Evolutionary conservation across 1,284 basidiomycete species (phyloP).

Genomic region (Boletus nobilissimus): DNA sequence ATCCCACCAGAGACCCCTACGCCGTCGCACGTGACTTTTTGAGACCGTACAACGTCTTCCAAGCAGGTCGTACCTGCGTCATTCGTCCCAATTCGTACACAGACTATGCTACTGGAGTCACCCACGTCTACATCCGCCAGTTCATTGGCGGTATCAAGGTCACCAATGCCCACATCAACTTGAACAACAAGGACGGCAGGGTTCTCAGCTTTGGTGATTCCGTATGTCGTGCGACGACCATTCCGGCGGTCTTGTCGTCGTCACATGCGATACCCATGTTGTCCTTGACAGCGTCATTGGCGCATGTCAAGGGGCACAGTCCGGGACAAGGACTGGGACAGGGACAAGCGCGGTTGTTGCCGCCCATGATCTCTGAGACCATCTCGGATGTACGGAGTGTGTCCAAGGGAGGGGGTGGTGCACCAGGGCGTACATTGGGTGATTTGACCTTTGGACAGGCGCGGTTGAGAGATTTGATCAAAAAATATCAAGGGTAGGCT

Average conservation of each 20-base stretch:
- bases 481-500: conserved; percentile 72
- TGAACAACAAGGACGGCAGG: conserved; percentile 86
- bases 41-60: conserved; percentile 41
- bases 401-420: conserved; percentile 18
- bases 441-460: conserved; percentile 80
- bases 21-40: conserved; percentile 73
- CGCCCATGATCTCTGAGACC: conserved; percentile 51
- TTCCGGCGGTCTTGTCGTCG: conserved; percentile 73
- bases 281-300: conserved; percentile 78
- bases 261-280: conserved; percentile 75
- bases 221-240: conserved; percentile 61
- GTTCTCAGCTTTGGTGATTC: conserved; percentile 86
- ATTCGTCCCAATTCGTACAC: conserved; percentile 88
- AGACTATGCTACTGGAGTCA: conserved; percentile 83
- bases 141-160: conserved; percentile 86
- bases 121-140: conserved; percentile 87
- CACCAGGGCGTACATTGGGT: conserved; percentile 36
- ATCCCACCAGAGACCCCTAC: conserved; percentile 57
- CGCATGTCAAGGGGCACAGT: conserved; percentile 53
- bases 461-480: conserved; percentile 77
- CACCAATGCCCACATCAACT: conserved; percentile 87
- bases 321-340: conserved; percentile 26
- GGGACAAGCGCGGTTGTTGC: conserved; percentile 27
- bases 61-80: conserved; percentile 58
- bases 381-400: conserved; percentile 34